Base-by-base conservation (phyloP, 495 filamentous ascomycete genomes). In the Daldinia bambusicola region DNA sequence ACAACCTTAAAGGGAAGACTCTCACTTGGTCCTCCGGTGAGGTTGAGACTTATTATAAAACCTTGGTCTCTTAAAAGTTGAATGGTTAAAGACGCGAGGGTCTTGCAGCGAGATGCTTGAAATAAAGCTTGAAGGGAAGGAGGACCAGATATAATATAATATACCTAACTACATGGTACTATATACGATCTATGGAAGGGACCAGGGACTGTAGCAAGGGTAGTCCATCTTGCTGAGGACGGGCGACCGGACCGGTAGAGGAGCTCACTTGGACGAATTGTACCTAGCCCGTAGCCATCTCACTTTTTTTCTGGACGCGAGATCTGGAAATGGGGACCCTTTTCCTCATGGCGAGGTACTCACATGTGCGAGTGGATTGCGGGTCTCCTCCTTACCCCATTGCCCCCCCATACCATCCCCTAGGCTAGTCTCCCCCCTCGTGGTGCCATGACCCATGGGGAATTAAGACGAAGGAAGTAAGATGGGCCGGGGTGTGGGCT, bases 221-320 rank as follows among this genome's bases (percentile, higher is more conserved):
- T 70, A 45, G n/a, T n/a, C 50, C 71, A 66, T 55, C 53, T 51
- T 36, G 16, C n/a, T 31, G 6, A 31, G 26, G 6, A 55, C 75
- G 75, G 75, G 70, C 75, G 66, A 76, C 62, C 75, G 75, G 75
- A 75, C 75, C 75, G 75, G 74, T 63, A 68, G 64, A 63, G 56
- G 62, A 45, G 41, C 67, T 66, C 52, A 65, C 69, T 69, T 61
- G 56, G 30, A 72, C 74, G 38, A 53, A 68, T 63, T 60, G 59
- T 36, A 61, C 64, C 66, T 66, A 75, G 63, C 36, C 43, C 65
- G 55, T 65, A 56, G 56, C 58, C 68, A 71, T 74, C 70, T 68
- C 65, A 53, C 55, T 60, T 67, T 26, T 67, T 26, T 26, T 62
- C 51, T 41, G 9, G 51, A 66, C 61, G 69, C 63, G 63, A 72